phyloP scores from a whole-genome alignment of 306 rosid genomes.

The Casuarina glauca region DNA sequence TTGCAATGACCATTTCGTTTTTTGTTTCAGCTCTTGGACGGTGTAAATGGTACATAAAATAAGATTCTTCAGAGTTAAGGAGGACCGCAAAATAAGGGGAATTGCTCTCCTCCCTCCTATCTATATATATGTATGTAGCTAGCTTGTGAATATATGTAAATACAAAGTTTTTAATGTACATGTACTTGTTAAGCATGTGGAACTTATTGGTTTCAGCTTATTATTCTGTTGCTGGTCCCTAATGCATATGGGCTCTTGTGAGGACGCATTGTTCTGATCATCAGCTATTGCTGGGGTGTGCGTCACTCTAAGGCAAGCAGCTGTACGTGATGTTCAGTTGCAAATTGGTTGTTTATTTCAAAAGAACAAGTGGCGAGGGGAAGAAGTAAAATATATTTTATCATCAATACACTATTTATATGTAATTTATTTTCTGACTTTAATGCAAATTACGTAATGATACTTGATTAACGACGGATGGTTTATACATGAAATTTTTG shows the following conservation, averaged over 20 bases:
- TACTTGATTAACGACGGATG: too few relatives aligned
- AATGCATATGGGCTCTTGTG: neutral
- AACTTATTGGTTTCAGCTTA: conserved; percentile 5
- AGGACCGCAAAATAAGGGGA: neutral
- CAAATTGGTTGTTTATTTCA: neutral
- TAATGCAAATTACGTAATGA: too few relatives aligned
- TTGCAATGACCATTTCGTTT: neutral
- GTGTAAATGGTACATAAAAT: conserved; percentile 37
- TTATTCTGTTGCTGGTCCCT: conserved; percentile 3
- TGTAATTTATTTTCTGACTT: too few relatives aligned
- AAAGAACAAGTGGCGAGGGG: neutral
- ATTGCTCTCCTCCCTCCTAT: conserved; percentile 8
- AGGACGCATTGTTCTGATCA: neutral
- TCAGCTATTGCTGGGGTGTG: neutral
- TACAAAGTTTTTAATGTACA: conserved; percentile 13
- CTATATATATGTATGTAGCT: conserved; percentile 16
- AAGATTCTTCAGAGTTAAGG: conserved; percentile 22
- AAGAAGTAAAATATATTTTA: too few relatives aligned
- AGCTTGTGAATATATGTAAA: conserved; percentile 36
- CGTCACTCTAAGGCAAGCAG: neutral
- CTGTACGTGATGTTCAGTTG: neutral
- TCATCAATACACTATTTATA: too few relatives aligned
- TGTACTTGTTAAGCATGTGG: conserved; percentile 20
- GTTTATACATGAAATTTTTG: too few relatives aligned
- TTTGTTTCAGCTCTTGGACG: conserved; percentile 24